Conservation (phyloP, 768 basidiomycete species). For the Trametes gibbosa region DNA sequence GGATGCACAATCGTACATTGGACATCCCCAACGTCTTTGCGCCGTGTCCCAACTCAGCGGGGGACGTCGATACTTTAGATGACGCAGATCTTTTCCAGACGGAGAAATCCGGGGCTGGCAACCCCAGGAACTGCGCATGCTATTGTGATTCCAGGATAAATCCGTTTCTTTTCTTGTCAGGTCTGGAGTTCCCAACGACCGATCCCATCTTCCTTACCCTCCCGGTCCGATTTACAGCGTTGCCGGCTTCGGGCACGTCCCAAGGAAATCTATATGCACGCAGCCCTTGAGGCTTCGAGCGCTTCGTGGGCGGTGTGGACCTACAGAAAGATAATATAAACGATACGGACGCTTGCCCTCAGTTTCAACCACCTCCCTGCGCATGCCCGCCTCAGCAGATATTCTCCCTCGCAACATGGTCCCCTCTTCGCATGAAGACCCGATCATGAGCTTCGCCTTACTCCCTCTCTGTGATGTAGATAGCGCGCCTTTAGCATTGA, state of each 20-base stretch:
- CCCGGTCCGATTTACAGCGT: conserved; percentile 4
- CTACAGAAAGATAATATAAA: conserved; percentile 10
- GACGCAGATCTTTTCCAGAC: not conserved
- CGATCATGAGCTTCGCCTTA: no score
- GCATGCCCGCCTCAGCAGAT: not conserved
- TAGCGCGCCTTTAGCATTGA: no score
- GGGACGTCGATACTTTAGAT: not conserved
- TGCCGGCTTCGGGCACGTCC: not conserved
- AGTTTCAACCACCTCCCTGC: not conserved
- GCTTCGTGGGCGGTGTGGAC: conserved; percentile 9
- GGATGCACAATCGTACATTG: not conserved
- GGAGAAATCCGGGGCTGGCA: not conserved
- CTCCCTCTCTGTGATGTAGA: no score
- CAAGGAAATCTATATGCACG: not conserved
- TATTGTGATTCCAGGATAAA: conserved; percentile 10
- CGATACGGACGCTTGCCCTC: not conserved
- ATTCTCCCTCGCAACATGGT: not conserved
- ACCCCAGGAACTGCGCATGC: not conserved
- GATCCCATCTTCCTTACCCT: conserved; percentile 13
- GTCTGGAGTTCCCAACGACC: not conserved
- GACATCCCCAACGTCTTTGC: not conserved
- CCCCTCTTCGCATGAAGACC: no score
- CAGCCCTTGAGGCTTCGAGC: conserved; percentile 12
- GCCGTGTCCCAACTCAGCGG: not conserved
- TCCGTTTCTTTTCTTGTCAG: conserved; percentile 3